A percentile compares a stretch with the other conserved stretches of the same genome.
These are phyloP conservation scores for Cutaneotrichosporon curvatum DNA, from an alignment of 1,284 basidiomycete species.

Conservation along the genomic window DNA sequence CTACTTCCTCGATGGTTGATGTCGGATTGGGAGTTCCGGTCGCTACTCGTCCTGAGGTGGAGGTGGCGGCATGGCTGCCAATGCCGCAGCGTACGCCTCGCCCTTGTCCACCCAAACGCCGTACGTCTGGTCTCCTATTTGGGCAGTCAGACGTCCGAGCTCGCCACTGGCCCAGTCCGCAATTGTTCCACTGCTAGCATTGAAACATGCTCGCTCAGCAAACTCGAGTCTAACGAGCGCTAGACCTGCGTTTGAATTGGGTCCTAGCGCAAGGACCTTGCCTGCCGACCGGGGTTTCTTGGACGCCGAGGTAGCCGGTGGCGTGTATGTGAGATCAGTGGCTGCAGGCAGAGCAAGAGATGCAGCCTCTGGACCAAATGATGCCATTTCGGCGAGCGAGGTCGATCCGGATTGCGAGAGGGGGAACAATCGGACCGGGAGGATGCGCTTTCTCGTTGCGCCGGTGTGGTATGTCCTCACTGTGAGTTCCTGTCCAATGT, in stretches of 20 bases:
- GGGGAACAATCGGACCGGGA: slow-evolving; percentile 57
- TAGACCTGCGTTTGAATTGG: slow-evolving; percentile 28
- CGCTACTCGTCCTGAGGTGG: slow-evolving; percentile 6
- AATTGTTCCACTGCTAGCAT: slow-evolving; percentile 3
- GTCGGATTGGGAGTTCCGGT: no score
- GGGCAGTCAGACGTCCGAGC: slow-evolving; percentile 20
- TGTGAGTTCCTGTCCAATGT: slow-evolving; percentile 94
- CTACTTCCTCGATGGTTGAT: no score
- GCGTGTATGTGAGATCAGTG: slow-evolving; percentile 33
- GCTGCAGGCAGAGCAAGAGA: neutral
- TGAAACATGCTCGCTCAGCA: slow-evolving; percentile 37
- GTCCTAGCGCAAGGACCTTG: slow-evolving; percentile 33
- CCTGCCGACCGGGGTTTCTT: slow-evolving; percentile 40
- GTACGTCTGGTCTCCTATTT: slow-evolving; percentile 23
- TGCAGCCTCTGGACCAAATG: neutral
- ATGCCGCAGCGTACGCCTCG: slow-evolving; percentile 31
- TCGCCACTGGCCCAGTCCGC: slow-evolving; percentile 18
- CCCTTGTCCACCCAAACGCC: slow-evolving; percentile 35
- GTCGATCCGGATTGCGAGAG: slow-evolving; percentile 9
- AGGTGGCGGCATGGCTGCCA: slow-evolving; percentile 10
- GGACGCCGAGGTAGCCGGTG: slow-evolving; percentile 23
- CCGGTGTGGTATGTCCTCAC: slow-evolving; percentile 96
- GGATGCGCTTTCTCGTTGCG: slow-evolving; percentile 79
- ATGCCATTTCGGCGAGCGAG: neutral
- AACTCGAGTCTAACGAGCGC: slow-evolving; percentile 44